Evolutionary conservation across 345 rosid species (phyloP).

Genomic region (Citrus trifoliata): DNA sequence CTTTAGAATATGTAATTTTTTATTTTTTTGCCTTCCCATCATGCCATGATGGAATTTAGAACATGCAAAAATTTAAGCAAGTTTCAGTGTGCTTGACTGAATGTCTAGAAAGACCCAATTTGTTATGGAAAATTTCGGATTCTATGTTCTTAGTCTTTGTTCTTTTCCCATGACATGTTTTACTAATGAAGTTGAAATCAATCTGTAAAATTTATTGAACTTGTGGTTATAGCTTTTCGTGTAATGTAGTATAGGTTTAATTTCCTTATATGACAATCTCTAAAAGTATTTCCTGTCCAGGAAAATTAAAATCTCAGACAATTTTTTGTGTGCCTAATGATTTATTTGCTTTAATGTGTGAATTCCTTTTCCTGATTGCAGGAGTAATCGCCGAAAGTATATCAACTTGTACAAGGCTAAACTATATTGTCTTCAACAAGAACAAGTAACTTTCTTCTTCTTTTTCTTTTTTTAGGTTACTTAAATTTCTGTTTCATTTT

Average conservation of each 20-base stretch:
- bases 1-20: not conserved
- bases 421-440: conserved; percentile 64
- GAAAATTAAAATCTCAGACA: not conserved
- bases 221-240: conserved; percentile 1
- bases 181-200: not conserved
- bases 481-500: too few species aligned
- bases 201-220: conserved; percentile 7
- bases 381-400: conserved; percentile 70
- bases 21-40: not conserved
- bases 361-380: conserved; percentile 29
- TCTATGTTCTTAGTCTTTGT: not conserved
- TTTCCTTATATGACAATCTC: not conserved
- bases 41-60: not conserved
- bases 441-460: conserved; percentile 46
- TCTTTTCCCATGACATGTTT: not conserved
- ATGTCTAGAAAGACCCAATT: not conserved
- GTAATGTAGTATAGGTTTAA: not conserved
- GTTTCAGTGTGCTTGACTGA: not conserved
- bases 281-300: not conserved
- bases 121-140: not conserved
- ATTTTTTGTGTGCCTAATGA: not conserved
- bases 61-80: not conserved
- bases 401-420: conserved; percentile 71
- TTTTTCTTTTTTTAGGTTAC: too few species aligned
- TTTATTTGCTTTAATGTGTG: conserved; percentile 14